These are phyloP conservation scores for Coemansia asiatica DNA, from an alignment of 192 early-diverging fungal species.

Conservation along the genomic window DNA sequence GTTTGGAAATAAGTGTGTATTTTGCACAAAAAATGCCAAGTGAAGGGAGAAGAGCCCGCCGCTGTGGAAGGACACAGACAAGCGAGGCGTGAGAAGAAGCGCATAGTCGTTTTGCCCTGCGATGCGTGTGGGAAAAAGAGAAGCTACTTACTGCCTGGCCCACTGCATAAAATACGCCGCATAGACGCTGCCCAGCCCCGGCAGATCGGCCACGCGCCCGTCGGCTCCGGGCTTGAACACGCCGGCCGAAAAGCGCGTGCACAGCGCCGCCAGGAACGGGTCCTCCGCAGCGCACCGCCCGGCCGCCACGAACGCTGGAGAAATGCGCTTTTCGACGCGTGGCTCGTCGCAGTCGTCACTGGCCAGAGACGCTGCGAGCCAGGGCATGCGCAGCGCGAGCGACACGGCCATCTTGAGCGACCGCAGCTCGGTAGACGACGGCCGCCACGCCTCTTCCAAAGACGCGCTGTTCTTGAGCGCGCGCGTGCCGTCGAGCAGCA, in stretches of 20 bases:
- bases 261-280: slow-evolving; percentile 27
- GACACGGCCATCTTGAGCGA: slow-evolving; percentile 70
- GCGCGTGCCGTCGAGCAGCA: slow-evolving; percentile 60
- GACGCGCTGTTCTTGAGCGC: slow-evolving; percentile 59
- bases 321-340: slow-evolving; percentile 15
- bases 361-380: slow-evolving; percentile 53
- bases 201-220: slow-evolving; percentile 29
- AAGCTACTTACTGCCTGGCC: not conserved
- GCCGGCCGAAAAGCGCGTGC: slow-evolving; percentile 37
- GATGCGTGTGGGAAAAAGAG: too few species aligned
- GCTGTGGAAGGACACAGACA: not conserved
- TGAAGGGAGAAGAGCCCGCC: not conserved
- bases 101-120: too few species aligned
- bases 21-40: not conserved
- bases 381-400: slow-evolving; percentile 71
- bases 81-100: not conserved
- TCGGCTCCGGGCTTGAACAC: slow-evolving; percentile 31
- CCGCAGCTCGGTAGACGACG: slow-evolving; percentile 65
- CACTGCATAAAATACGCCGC: slow-evolving; percentile 46
- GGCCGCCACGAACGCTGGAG: slow-evolving; percentile 19
- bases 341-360: slow-evolving; percentile 1
- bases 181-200: slow-evolving; percentile 35
- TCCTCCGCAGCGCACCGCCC: slow-evolving; percentile 38
- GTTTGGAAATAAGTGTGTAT: not conserved
- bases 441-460: slow-evolving; percentile 74